A percentile compares a stretch with the other conserved stretches of the same genome.
These are phyloP conservation scores for Aspergillus ellipticus DNA, from an alignment of 495 filamentous ascomycete genomes.

Conservation along the genomic window DNA sequence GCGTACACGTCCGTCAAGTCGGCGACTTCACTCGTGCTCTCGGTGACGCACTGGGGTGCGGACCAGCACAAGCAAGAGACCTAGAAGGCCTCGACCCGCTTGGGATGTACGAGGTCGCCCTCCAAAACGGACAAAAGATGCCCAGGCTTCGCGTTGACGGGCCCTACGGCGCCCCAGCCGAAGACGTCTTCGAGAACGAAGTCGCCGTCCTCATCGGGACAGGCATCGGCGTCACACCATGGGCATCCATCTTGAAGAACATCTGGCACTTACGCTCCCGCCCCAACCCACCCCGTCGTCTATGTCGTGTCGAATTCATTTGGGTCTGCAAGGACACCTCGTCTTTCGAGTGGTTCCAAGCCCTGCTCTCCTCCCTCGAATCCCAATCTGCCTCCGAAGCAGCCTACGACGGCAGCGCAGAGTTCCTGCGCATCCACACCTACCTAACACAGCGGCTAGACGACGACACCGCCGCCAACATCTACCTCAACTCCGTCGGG, in stretches of 20 bases:
- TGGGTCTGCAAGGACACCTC: constrained; percentile 97
- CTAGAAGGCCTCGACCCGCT: constrained; percentile 88
- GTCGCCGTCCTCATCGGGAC: constrained; percentile 96
- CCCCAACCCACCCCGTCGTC: constrained; percentile 79
- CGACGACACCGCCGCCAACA: constrained; percentile 88
- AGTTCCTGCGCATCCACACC: constrained; percentile 97
- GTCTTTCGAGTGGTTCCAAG: constrained; percentile 99
- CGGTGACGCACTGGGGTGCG: constrained; percentile 89
- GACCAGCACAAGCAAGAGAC: constrained; percentile 74
- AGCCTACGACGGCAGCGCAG: constrained; percentile 60
- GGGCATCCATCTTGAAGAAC: constrained; percentile 96
- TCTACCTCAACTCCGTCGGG: constrained; percentile 93
- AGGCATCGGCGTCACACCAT: constrained; percentile 96
- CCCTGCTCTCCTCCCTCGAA: constrained; percentile 87
- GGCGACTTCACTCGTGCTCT: constrained; percentile 90
- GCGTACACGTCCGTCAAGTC: constrained; percentile 91
- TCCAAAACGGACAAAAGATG: constrained; percentile 88
- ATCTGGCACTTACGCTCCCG: constrained; percentile 92
- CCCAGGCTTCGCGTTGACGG: constrained; percentile 86
- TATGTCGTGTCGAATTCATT: constrained; percentile 96
- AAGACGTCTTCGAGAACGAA: constrained; percentile 93
- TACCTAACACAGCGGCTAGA: constrained; percentile 95
- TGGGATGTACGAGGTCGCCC: constrained; percentile 98
- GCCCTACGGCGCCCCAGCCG: constrained; percentile 93
- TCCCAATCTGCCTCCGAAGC: constrained; percentile 71